These are phyloP conservation scores for Nannizzia gypsea DNA, from an alignment of 2,329 filamentous ascomycete genomes.

Conservation along the genomic window DNA sequence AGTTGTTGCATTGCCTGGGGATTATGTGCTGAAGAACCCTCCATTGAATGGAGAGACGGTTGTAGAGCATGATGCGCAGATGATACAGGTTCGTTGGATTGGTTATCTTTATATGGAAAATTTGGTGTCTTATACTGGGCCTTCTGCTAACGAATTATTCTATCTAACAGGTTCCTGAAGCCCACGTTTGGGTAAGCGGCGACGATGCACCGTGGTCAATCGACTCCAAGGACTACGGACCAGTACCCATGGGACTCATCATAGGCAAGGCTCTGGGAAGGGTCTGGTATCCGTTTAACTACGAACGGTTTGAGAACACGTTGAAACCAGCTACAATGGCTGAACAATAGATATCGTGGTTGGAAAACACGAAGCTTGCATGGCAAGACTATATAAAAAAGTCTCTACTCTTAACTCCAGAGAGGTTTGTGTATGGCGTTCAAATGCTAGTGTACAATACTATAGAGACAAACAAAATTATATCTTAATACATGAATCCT, in stretches of 20 bases:
- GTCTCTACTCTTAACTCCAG: background rate
- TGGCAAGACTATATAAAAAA: background rate
- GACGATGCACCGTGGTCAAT: constrained; percentile 76
- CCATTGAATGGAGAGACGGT: constrained; percentile 25
- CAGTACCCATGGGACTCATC: constrained; percentile 72
- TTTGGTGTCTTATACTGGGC: background rate
- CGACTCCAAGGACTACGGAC: constrained; percentile 78
- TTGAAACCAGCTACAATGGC: constrained; percentile 17
- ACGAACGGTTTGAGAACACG: constrained; percentile 29
- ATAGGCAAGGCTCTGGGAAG: constrained; percentile 64
- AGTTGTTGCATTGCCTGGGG: constrained; percentile 58
- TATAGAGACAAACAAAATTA: constrained; percentile 1
- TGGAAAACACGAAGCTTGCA: constrained; percentile 14
- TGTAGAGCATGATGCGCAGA: constrained; percentile 21
- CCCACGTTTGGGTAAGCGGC: constrained; percentile 83
- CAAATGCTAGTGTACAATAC: constrained; percentile 12
- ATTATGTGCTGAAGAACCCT: constrained; percentile 40
- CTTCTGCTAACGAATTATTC: constrained; percentile 3
- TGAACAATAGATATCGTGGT: background rate
- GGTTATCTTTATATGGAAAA: background rate
- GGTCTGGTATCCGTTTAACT: constrained; percentile 26
- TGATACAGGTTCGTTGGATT: constrained; percentile 39
- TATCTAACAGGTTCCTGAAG: constrained; percentile 59
- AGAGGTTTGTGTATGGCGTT: background rate
- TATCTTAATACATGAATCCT: constrained; percentile 1